Percentiles rank a stretch among this genome's conserved stretches.
Conservation (phyloP, 2,329 filamentous ascomycete species). For the Rutstroemia sp. region DNA sequence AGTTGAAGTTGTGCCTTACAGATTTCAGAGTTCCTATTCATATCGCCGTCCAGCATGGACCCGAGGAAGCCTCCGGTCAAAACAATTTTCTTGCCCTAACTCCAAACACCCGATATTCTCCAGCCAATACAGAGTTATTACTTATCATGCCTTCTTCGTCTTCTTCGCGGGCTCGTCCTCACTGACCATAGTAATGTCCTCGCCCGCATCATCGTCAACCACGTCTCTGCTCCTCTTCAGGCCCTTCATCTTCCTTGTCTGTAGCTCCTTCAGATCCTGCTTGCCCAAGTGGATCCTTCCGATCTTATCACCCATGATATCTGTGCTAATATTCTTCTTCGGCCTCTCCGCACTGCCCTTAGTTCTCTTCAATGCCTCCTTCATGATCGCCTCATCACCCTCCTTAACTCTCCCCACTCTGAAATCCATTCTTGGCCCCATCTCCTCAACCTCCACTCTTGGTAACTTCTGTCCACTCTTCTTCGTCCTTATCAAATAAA, state of each 20-base stretch:
- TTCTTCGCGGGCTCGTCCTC: slow-evolving; percentile 28
- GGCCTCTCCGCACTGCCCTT: slow-evolving; percentile 67
- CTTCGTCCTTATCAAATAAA: slow-evolving; percentile 82
- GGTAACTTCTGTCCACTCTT: slow-evolving; percentile 81
- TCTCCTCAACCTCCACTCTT: slow-evolving; percentile 88
- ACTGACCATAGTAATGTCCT: slow-evolving; percentile 39
- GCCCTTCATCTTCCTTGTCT: slow-evolving; percentile 99
- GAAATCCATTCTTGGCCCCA: slow-evolving; percentile 91
- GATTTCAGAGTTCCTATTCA: too few relatives aligned
- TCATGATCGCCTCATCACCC: slow-evolving; percentile 71
- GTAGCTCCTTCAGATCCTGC: slow-evolving; percentile 79
- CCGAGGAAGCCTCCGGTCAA: background rate
- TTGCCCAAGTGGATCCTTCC: slow-evolving; percentile 85
- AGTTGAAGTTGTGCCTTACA: too few relatives aligned
- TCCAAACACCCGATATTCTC: slow-evolving; percentile 19
- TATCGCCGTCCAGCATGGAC: too few relatives aligned
- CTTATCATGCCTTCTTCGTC: slow-evolving; percentile 20
- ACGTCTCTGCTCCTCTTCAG: slow-evolving; percentile 73
- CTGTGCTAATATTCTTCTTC: slow-evolving; percentile 95
- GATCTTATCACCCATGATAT: slow-evolving; percentile 92
- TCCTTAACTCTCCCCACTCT: slow-evolving; percentile 73
- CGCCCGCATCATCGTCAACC: slow-evolving; percentile 43
- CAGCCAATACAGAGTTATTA: slow-evolving; percentile 11
- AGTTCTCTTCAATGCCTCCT: slow-evolving; percentile 83
- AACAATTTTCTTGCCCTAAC: slow-evolving; percentile 11